Percentiles rank a stretch among this genome's conserved stretches.
Conservation (phyloP, 805 yeast genomes). For the Zygosaccharomyces gambellarensis region DNA sequence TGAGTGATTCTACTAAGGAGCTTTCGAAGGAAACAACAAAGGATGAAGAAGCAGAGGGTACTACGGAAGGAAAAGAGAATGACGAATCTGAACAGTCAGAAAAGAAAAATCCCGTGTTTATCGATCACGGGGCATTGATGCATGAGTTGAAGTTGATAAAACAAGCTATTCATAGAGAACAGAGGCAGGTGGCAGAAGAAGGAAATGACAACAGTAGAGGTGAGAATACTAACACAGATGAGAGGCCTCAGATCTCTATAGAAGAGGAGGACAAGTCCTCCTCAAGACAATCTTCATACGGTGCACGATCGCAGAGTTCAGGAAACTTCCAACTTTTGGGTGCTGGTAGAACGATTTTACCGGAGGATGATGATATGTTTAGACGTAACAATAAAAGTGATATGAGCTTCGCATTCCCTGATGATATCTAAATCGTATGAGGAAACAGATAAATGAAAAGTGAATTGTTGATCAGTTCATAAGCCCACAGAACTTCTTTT, state of each 20-base stretch:
- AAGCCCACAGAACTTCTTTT: neutral
- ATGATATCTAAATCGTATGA: conserved; percentile 21
- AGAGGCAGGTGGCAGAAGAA: conserved; percentile 1
- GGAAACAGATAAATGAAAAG: neutral
- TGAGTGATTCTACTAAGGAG: conserved; percentile 4
- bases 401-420: conserved; percentile 29
- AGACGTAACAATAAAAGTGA: conserved; percentile 12
- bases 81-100: conserved; percentile 8
- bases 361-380: conserved; percentile 30
- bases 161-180: conserved; percentile 24
- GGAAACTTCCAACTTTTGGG: conserved; percentile 28
- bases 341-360: conserved; percentile 29
- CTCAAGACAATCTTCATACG: neutral
- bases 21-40: neutral
- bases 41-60: neutral
- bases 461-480: neutral
- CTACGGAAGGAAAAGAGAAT: neutral
- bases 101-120: conserved; percentile 24
- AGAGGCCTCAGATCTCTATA: neutral
- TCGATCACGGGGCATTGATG: conserved; percentile 31
- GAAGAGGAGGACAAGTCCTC: neutral
- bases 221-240: neutral
- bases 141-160: conserved; percentile 24
- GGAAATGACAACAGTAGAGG: neutral
- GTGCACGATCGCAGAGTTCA: conserved; percentile 9